Base-by-base conservation (phyloP, 768 basidiomycete species). In the Ramaria sp. region DNA sequence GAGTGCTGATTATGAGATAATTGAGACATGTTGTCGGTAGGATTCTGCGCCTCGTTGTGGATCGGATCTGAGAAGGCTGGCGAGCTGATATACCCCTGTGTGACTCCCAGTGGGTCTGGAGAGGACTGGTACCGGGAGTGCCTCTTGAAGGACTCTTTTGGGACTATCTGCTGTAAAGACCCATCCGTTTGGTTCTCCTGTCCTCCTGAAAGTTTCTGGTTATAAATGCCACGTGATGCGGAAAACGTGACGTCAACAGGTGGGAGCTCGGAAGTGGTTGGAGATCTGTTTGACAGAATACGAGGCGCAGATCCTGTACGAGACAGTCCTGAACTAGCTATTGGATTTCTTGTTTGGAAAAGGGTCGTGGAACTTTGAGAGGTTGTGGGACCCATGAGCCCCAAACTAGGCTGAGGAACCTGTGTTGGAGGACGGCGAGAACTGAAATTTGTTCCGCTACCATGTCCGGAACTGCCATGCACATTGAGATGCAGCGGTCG, bases 401-500 rank as follows among this genome's bases (percentile, higher is more conserved):
- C 18, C 24, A 43, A 5, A 50, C 24, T 50, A 13, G 48, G 8
- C 27, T 50, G 48, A 12, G 18, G 48, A 34, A 18, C 8, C 18
- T 9, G 3, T 28, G 34, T 30, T 12, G 48, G 7, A 12, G 24
- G 30, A 15, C 18, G 32, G 16, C 3, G 42, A 27, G 22, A 8
- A 13, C 13, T 27, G 45, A 16, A 27, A 24, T 47, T 8, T 7
- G 18, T 44, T 7, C 20, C n/a, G n/a, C 20, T 25, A 24, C 16
- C 28, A 27, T 3, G 4, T 16, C 2, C 45, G 15, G 22, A 30
- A 5, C 25, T 12, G 5, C 5, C 82, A 58, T 84, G 82, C 63
- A 88, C 71, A 63, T 74, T 70, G 68, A 88, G 70, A 71, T 88
- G 82, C 62, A 75, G 74, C 39, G 85, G 82, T 71, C 83, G 75